Conservation (phyloP, 2,329 filamentous ascomycete genomes). For the Colletotrichum cordylinicola region DNA sequence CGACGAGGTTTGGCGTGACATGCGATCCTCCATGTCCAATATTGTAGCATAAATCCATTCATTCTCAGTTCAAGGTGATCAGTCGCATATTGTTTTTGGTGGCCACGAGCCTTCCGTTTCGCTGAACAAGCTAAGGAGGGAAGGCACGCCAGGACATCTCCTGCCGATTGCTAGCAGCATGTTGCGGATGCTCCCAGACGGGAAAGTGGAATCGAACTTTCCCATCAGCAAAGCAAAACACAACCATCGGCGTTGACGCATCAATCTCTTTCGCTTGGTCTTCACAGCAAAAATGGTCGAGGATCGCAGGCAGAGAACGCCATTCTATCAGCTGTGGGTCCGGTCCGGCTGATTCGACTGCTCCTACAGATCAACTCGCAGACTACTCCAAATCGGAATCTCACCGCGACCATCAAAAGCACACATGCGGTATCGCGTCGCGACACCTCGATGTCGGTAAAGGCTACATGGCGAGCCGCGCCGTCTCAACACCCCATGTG, state of each 20-base stretch:
- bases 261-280: background rate
- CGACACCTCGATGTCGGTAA: background rate
- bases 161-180: background rate
- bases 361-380: background rate
- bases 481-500: background rate
- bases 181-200: fast-evolving
- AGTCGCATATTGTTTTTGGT: background rate
- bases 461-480: background rate
- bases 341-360: background rate
- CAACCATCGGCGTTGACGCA: background rate
- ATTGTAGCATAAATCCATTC: background rate
- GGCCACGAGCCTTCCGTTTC: background rate
- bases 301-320: background rate
- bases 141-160: background rate
- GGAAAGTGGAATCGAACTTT: background rate
- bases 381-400: background rate
- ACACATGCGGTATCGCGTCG: background rate
- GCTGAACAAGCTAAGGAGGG: background rate
- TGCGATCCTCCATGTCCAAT: background rate
- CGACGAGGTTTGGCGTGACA: background rate
- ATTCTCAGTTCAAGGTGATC: background rate
- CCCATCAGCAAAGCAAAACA: background rate
- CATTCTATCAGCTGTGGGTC: background rate
- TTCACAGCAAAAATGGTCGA: background rate
- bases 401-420: background rate